Conservation (phyloP, 2,329 filamentous ascomycete genomes). For the Uncinocarpus reesii region DNA sequence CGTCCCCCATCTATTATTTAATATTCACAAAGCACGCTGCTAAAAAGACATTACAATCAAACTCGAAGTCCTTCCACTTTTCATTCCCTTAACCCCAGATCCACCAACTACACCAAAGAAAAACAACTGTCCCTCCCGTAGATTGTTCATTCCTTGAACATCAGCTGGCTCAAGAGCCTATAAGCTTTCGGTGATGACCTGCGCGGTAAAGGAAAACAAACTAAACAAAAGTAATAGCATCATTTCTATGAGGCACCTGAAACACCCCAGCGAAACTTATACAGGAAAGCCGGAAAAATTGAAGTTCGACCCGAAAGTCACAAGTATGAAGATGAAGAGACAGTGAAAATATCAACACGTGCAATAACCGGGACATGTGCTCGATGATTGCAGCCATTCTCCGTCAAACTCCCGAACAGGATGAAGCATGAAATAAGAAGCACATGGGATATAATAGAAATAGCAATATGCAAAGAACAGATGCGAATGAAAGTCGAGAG, state of each 20-base stretch:
- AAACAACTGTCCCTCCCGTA: background rate
- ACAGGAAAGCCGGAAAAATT: background rate
- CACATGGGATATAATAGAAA: background rate
- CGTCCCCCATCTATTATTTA: no score
- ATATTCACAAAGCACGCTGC: no score
- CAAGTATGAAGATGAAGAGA: background rate
- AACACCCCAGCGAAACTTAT: background rate
- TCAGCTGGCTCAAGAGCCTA: background rate
- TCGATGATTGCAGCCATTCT: background rate
- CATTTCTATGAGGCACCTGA: background rate
- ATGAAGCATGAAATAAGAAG: background rate
- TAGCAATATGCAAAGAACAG: background rate
- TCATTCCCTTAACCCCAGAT: background rate
- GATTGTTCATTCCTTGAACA: background rate
- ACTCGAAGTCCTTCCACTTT: background rate
- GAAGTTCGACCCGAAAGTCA: background rate
- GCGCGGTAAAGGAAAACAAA: background rate
- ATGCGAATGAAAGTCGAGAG: background rate
- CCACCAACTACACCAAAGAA: background rate
- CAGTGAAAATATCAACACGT: slow-evolving; percentile 3
- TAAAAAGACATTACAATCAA: no score
- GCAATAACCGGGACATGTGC: background rate
- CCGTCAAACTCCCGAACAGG: background rate
- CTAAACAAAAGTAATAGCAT: background rate
- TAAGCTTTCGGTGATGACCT: background rate